Conservation (phyloP, 164 flowering plant species). For the Stephania cephalantha region DNA sequence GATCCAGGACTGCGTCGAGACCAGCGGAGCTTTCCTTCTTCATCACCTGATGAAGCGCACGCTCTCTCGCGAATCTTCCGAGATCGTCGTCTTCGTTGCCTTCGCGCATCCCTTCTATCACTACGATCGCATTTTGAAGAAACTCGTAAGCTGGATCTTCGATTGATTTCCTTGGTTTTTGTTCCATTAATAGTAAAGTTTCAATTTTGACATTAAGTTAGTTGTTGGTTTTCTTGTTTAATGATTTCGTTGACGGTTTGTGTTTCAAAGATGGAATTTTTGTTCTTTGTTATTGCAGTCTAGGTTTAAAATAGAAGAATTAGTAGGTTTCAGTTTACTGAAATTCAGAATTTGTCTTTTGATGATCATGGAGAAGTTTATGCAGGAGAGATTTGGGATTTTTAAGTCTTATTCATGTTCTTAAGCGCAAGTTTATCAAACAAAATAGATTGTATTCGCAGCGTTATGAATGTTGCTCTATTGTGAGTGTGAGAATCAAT, state of each 20-base stretch:
- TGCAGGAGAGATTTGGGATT: neutral
- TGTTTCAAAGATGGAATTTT: neutral
- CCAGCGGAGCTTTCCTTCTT: slow-evolving; percentile 72
- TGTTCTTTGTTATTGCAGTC: neutral
- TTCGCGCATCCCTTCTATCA: slow-evolving; percentile 83
- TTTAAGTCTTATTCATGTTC: too few species aligned
- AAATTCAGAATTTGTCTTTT: neutral
- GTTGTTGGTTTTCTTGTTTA: neutral
- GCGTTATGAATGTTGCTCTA: neutral
- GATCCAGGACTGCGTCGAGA: slow-evolving; percentile 79
- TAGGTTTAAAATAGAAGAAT: neutral
- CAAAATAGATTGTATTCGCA: neutral
- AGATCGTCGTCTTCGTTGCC: slow-evolving; percentile 52
- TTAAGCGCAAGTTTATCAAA: neutral
- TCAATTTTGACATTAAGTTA: too few species aligned
- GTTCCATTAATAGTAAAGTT: neutral
- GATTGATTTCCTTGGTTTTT: neutral
- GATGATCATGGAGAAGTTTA: neutral
- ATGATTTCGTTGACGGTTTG: neutral
- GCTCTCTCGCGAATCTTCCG: slow-evolving; percentile 31
- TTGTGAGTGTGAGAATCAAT: neutral
- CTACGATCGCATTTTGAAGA: slow-evolving; percentile 80
- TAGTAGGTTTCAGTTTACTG: neutral
- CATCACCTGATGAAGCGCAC: slow-evolving; percentile 74
- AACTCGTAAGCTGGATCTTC: slow-evolving; percentile 42